Conservation (phyloP, 257 asterid species). For the Fraxinus excelsior region DNA sequence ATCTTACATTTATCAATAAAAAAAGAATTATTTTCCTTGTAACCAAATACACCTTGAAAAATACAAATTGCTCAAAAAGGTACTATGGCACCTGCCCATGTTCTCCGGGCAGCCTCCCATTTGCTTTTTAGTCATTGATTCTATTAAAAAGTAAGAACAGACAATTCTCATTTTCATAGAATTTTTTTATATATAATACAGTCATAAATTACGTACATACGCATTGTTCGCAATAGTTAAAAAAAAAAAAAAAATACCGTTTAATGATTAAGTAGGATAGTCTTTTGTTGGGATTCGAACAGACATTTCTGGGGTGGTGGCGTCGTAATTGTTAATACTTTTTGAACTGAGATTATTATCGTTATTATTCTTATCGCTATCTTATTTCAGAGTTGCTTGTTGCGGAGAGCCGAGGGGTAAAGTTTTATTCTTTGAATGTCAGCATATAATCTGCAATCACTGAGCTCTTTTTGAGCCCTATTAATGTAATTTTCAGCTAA, state of each 20-base stretch:
- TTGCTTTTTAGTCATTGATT: constrained; percentile 61
- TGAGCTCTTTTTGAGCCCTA: constrained; percentile 28
- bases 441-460: constrained; percentile 52
- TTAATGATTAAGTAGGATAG: constrained; percentile 30
- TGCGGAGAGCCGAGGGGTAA: constrained; percentile 33
- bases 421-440: constrained; percentile 33
- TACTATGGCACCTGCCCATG: constrained; percentile 44
- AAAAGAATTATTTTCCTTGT: too few relatives aligned
- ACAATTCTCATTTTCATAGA: constrained; percentile 42
- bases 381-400: constrained; percentile 40
- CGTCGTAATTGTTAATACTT: constrained; percentile 27
- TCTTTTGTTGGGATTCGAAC: constrained; percentile 40
- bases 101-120: constrained; percentile 60
- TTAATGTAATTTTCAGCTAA: constrained; percentile 24
- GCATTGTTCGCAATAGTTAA: constrained; percentile 26
- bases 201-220: background rate
- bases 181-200: background rate
- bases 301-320: constrained; percentile 37
- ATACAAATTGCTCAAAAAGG: constrained; percentile 16
- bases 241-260: constrained; percentile 25
- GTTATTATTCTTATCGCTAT: constrained; percentile 17
- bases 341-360: constrained; percentile 27
- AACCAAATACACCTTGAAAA: background rate
- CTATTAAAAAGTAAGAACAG: constrained; percentile 43
- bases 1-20: too few relatives aligned